phyloP scores from a whole-genome alignment of 2,329 filamentous ascomycete species.

The Paecilomyces sp. region DNA sequence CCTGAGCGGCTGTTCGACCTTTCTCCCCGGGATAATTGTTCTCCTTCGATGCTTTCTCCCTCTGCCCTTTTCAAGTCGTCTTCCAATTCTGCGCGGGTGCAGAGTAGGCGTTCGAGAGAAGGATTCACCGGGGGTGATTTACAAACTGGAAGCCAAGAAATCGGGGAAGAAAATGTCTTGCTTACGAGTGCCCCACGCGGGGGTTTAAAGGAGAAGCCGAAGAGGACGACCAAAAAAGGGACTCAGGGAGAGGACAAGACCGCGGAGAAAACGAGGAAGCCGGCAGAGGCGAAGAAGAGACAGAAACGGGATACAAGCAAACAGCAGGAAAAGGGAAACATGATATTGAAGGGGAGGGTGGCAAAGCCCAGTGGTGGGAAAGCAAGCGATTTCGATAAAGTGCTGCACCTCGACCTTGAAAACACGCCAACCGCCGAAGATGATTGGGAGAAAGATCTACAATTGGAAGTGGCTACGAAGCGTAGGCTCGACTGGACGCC shows the following conservation, averaged over 20 bases:
- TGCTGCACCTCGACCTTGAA: conserved; percentile 1
- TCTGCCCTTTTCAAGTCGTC: conserved; percentile 15
- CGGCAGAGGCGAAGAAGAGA: conserved; percentile 15
- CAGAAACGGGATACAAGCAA: conserved; percentile 16
- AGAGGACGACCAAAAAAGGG: conserved; percentile 1
- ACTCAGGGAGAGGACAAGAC: background rate
- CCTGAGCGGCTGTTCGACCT: conserved; percentile 8
- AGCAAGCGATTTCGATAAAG: conserved; percentile 7
- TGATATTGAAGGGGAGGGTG: conserved; percentile 27
- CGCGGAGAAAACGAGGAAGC: conserved; percentile 11
- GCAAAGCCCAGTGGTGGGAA: conserved; percentile 21
- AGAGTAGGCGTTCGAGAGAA: background rate
- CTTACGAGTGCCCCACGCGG: background rate
- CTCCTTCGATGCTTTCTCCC: conserved; percentile 19
- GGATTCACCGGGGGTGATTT: conserved; percentile 1
- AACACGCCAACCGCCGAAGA: conserved; percentile 2
- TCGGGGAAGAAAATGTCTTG: conserved; percentile 2
- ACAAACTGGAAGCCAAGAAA: conserved; percentile 4
- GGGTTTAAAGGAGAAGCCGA: conserved; percentile 2
- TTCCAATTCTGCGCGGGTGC: conserved; percentile 11
- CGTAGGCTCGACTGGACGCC: conserved; percentile 64
- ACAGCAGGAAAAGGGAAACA: conserved; percentile 19
- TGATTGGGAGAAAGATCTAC: conserved; percentile 16
- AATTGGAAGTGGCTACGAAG: conserved; percentile 42
- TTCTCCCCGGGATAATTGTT: conserved; percentile 15